Percentiles rank a stretch among this genome's conserved stretches.
These are phyloP conservation scores for Phanerochaete carnosa DNA, from an alignment of 768 basidiomycete species.

Conservation along the genomic window DNA sequence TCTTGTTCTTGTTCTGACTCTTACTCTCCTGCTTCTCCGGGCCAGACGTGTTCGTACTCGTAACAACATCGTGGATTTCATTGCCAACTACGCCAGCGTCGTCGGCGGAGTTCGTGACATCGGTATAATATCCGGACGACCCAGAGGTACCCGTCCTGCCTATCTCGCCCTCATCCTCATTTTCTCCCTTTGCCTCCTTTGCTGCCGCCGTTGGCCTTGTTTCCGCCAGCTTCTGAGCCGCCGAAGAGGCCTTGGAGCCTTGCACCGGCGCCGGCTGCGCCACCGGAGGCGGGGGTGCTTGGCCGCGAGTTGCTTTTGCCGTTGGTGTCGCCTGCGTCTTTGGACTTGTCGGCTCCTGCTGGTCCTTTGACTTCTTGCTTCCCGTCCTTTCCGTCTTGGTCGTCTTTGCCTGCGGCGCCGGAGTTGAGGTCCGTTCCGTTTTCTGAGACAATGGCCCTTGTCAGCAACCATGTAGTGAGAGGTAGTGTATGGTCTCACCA, in stretches of 20 bases:
- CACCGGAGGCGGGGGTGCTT: background rate
- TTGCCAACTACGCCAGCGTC: background rate
- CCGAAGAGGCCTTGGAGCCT: background rate
- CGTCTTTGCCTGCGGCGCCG: background rate
- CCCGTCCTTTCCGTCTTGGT: background rate
- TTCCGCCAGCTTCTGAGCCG: background rate
- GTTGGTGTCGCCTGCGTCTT: background rate
- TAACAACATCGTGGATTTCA: background rate
- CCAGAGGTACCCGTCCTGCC: too few species aligned
- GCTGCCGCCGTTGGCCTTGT: background rate
- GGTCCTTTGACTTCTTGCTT: constrained; percentile 3
- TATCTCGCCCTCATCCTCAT: background rate
- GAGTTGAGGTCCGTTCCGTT: background rate
- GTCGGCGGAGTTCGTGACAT: constrained; percentile 4
- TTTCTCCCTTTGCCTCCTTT: background rate
- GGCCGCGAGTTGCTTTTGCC: constrained; percentile 1
- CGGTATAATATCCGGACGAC: background rate
- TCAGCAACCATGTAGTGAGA: background rate
- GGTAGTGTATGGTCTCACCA: constrained; percentile 9
- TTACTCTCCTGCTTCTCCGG: background rate
- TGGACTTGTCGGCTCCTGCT: background rate
- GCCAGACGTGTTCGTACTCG: background rate
- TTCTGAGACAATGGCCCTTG: background rate
- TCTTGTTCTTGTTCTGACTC: background rate
- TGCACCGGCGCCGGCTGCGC: background rate